Conservation (phyloP, 2,329 filamentous ascomycete genomes). For the Penicillium sp. region DNA sequence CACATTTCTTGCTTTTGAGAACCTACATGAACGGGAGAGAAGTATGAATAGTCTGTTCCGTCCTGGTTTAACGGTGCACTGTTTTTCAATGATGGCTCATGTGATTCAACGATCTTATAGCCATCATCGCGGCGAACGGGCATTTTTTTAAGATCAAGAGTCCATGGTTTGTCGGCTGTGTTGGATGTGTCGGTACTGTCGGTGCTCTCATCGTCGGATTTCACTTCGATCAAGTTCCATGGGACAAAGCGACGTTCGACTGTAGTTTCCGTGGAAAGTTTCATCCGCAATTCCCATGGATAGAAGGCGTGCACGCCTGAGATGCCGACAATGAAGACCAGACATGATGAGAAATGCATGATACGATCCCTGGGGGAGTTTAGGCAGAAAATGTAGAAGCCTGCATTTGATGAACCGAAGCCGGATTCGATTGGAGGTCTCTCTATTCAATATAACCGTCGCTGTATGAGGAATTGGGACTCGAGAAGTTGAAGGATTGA, state of each 20-base stretch:
- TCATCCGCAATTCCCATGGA: constrained; percentile 38
- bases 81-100: constrained; percentile 43
- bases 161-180: constrained; percentile 22
- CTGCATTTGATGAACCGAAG: constrained; percentile 11
- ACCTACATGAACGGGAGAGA: constrained; percentile 53
- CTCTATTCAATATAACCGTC: not conserved
- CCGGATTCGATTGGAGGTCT: not conserved
- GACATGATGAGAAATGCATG: constrained; percentile 42
- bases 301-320: constrained; percentile 45
- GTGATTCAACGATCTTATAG: constrained; percentile 47
- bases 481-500: not conserved
- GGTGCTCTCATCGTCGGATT: constrained; percentile 13
- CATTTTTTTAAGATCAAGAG: constrained; percentile 41
- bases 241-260: constrained; percentile 37
- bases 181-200: not conserved
- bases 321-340: constrained; percentile 33
- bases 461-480: not conserved
- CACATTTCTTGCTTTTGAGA: constrained; percentile 52
- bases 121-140: constrained; percentile 48
- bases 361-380: constrained; percentile 31
- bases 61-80: constrained; percentile 55
- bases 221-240: constrained; percentile 21
- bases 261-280: constrained; percentile 14
- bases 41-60: constrained; percentile 56
- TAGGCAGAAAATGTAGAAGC: not conserved